Base-by-base conservation (phyloP, 768 basidiomycete species). In the Mycena alexandri region DNA sequence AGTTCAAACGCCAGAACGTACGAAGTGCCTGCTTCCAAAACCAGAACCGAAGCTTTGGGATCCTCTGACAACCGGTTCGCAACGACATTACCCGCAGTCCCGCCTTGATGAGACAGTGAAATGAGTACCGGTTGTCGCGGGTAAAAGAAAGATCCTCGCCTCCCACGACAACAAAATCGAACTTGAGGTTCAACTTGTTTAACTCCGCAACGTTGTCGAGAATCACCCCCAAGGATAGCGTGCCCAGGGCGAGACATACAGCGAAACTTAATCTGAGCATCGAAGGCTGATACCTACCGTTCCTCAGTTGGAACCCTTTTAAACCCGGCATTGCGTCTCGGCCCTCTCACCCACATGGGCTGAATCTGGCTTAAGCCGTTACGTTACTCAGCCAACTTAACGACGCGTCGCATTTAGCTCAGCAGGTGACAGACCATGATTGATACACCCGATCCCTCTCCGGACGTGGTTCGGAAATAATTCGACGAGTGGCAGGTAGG, bases 1-100 rank as follows among this genome's bases (percentile, higher is more conserved):
- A 17, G 14, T 4, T 61, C 33, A 11, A 25, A 17, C 33, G 44
- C 25, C 4, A 55, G 21, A 19, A 65, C 71, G 44, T 52, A 77
- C 77, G 72, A 68, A 22, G 68, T 69, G 11, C 78, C 77, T 25
- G 77, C 76, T 61, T 80, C 80, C 3, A 81, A 63, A 3, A 80
- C 65, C 8, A 81, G 76, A 21, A 81, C 77, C 11, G 61, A 72
- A 25, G 70, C 52, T 3, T 65, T 60, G 3, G 73, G 68, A 71
- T 83, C 76, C 61, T 80, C 79, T 5, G 77, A 69, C 2, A 80
- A 71, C 6, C 80, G 64, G 50, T 75, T 80, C 8, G 79, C 79
- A 8, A 81, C 44, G 19, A 78, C 77, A 53, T 72, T 74, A 38
- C 80, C 80, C 4, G 75, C 79, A 19, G 75, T 74, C 0, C 79